Evolutionary conservation across 768 basidiomycete genomes (phyloP).

Genomic region (Mycena amicta): DNA sequence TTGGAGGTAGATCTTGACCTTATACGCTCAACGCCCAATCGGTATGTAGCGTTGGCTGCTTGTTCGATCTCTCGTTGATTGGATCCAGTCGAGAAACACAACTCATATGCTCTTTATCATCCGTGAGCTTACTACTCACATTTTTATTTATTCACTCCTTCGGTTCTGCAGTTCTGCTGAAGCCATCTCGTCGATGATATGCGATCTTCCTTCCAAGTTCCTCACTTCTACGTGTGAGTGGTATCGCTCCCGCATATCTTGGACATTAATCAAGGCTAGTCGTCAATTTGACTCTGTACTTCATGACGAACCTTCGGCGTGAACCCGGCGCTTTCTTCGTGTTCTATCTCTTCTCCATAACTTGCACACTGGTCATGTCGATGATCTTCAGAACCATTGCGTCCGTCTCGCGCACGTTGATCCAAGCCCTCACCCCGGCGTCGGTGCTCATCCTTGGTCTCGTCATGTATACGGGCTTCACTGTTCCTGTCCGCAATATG

Average conservation of each 20-base stretch:
- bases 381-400: conserved; percentile 39
- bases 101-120: conserved; percentile 44
- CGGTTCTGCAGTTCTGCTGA: conserved; percentile 28
- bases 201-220: conserved; percentile 38
- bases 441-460: conserved; percentile 38
- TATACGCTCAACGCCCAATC: conserved; percentile 37
- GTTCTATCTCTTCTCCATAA: conserved; percentile 40
- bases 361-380: conserved; percentile 28
- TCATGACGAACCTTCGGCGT: conserved; percentile 43
- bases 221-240: conserved; percentile 24
- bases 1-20: conserved; percentile 27
- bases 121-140: conserved; percentile 19
- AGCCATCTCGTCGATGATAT: conserved; percentile 40
- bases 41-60: not conserved
- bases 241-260: too few relatives aligned
- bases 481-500: conserved; percentile 34
- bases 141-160: not conserved
- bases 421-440: conserved; percentile 29
- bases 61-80: not conserved
- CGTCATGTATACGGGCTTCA: conserved; percentile 47
- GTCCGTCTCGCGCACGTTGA: conserved; percentile 38
- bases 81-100: conserved; percentile 37
- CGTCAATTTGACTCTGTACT: conserved; percentile 42
- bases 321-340: conserved; percentile 43
- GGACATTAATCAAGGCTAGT: conserved; percentile 18